These are phyloP conservation scores for Thielaviopsis populi DNA, from an alignment of 2,329 filamentous ascomycete species.

Conservation along the genomic window DNA sequence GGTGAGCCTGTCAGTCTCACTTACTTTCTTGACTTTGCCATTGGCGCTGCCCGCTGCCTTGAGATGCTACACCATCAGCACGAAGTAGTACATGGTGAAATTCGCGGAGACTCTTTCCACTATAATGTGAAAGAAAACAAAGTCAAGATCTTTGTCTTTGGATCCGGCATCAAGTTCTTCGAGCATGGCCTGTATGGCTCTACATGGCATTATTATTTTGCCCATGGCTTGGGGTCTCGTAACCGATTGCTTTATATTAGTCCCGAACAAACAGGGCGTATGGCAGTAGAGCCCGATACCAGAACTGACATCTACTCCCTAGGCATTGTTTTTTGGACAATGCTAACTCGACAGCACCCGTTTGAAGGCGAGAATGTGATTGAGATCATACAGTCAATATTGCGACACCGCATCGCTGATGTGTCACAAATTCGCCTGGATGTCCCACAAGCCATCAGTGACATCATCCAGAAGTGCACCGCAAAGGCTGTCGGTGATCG, in stretches of 20 bases:
- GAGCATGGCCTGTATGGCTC: conserved; percentile 77
- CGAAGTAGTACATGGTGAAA: conserved; percentile 76
- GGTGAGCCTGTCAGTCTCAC: conserved; percentile 52
- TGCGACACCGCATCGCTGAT: conserved; percentile 62
- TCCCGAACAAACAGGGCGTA: conserved; percentile 83
- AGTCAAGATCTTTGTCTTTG: conserved; percentile 72
- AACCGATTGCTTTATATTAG: conserved; percentile 86
- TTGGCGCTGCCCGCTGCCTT: conserved; percentile 71
- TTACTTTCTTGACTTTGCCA: conserved; percentile 77
- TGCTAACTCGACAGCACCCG: conserved; percentile 63
- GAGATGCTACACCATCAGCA: conserved; percentile 85
- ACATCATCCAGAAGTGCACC: conserved; percentile 83
- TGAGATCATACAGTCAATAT: conserved; percentile 80
- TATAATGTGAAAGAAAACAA: conserved; percentile 55
- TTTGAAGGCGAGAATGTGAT: conserved; percentile 69
- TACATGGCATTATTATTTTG: conserved; percentile 64
- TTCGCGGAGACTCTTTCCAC: conserved; percentile 81
- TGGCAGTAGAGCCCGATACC: conserved; percentile 81
- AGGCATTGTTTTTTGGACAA: conserved; percentile 76
- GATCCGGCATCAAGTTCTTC: conserved; percentile 73
- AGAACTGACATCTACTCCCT: conserved; percentile 89
- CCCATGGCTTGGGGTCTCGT: conserved; percentile 70
- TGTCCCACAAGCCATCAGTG: conserved; percentile 66
- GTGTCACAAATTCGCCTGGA: conserved; percentile 67
- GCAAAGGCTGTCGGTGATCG: conserved; percentile 75